phyloP scores from a whole-genome alignment of 2,329 filamentous ascomycete species.

The Ceratocystis smalleyi region DNA sequence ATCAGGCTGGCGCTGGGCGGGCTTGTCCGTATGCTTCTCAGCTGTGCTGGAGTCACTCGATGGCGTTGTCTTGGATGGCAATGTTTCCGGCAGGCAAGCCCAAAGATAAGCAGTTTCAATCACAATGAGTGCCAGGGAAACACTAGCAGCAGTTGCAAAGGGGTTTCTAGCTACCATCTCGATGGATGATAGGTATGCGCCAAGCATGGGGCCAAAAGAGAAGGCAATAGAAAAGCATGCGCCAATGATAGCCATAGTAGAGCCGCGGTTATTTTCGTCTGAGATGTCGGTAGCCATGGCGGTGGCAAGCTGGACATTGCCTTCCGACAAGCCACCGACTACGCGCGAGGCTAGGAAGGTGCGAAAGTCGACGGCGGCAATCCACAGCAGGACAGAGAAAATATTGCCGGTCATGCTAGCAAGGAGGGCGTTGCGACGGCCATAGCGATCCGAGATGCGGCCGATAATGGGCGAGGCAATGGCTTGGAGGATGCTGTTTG shows the following conservation, averaged over 20 bases:
- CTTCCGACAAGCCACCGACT: slow-evolving; percentile 85
- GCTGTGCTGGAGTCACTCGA: slow-evolving; percentile 19
- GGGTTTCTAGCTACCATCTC: slow-evolving; percentile 71
- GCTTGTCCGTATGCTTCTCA: neutral
- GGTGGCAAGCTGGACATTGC: slow-evolving; percentile 89
- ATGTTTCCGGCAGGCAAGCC: slow-evolving; percentile 68
- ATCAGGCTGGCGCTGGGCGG: neutral
- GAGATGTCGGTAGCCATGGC: slow-evolving; percentile 95
- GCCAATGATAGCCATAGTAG: slow-evolving; percentile 91
- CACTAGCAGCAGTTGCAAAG: slow-evolving; percentile 80
- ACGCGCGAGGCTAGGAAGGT: slow-evolving; percentile 89
- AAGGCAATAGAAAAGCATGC: slow-evolving; percentile 96
- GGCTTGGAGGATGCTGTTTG: slow-evolving; percentile 63
- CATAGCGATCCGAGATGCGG: slow-evolving; percentile 71
- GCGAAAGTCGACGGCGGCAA: slow-evolving; percentile 80
- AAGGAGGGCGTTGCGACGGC: slow-evolving; percentile 71
- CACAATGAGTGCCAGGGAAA: slow-evolving; percentile 72
- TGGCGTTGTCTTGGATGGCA: slow-evolving; percentile 40
- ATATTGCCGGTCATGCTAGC: slow-evolving; percentile 91
- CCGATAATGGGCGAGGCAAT: slow-evolving; percentile 86
- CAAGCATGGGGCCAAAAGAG: slow-evolving; percentile 85
- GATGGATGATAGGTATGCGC: slow-evolving; percentile 68
- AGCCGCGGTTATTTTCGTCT: slow-evolving; percentile 65
- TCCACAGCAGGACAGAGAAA: slow-evolving; percentile 84
- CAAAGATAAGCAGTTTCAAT: slow-evolving; percentile 82